These are phyloP conservation scores for Pulveroboletus frians DNA, from an alignment of 768 basidiomycete species.

Conservation along the genomic window DNA sequence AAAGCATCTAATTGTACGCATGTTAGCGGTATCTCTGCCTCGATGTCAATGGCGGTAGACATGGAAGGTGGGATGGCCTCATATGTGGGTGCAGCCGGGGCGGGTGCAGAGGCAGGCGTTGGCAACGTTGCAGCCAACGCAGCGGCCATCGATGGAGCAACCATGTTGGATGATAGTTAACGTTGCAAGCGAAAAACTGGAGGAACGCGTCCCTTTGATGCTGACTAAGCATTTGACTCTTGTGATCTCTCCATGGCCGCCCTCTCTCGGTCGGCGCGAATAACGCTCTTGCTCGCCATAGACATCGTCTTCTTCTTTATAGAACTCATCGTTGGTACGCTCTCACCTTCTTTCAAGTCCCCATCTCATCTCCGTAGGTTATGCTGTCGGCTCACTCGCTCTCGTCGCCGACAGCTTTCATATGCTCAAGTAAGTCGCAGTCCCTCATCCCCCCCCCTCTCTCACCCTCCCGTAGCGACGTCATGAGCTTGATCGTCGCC, in stretches of 20 bases:
- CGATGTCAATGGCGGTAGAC: constrained; percentile 90
- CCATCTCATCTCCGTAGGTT: constrained; percentile 47
- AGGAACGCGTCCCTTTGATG: background rate
- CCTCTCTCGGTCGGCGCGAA: constrained; percentile 65
- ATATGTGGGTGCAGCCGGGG: constrained; percentile 62
- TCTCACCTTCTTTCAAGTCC: constrained; percentile 5
- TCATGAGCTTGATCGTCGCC: constrained; percentile 91
- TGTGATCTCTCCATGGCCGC: constrained; percentile 18
- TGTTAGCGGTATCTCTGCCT: constrained; percentile 79
- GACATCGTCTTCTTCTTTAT: constrained; percentile 85
- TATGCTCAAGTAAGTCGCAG: constrained; percentile 83
- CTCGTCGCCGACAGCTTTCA: constrained; percentile 97
- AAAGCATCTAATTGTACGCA: constrained; percentile 81
- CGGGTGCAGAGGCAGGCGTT: constrained; percentile 50
- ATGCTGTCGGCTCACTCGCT: constrained; percentile 93
- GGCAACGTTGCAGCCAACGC: constrained; percentile 83
- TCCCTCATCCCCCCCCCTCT: background rate
- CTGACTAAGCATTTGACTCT: constrained; percentile 22
- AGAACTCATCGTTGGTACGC: constrained; percentile 73
- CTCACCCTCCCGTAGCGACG: constrained; percentile 61
- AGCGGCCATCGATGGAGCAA: constrained; percentile 86
- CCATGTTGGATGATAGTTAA: constrained; percentile 35
- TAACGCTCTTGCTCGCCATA: constrained; percentile 72
- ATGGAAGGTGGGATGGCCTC: constrained; percentile 90
- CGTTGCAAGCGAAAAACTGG: background rate